phyloP scores from a whole-genome alignment of 2,329 filamentous ascomycete species.

The Fusarium citri region DNA sequence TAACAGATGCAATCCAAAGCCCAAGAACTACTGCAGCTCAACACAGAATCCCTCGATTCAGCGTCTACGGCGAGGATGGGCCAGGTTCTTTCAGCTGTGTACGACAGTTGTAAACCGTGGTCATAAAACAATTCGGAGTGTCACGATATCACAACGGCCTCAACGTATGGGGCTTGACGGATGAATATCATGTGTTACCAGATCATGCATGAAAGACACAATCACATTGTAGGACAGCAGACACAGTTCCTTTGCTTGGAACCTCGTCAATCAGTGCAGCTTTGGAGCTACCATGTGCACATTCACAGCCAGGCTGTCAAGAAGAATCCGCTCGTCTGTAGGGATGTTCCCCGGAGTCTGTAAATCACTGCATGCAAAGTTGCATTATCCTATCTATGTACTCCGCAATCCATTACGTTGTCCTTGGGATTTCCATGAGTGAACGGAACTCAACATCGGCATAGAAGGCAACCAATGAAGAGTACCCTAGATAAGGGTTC shows the following conservation, averaged over 20 bases:
- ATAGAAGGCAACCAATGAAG: constrained; percentile 24
- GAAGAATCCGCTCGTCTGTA: not conserved
- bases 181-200: constrained; percentile 9
- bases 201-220: constrained; percentile 31
- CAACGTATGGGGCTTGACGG: not conserved
- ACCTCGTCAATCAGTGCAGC: not conserved
- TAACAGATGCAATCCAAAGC: constrained; percentile 9
- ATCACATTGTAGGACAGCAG: constrained; percentile 13
- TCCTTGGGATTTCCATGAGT: constrained; percentile 35
- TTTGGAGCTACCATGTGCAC: constrained; percentile 12
- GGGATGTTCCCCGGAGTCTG: constrained; percentile 21
- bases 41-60: constrained; percentile 19
- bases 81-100: not conserved
- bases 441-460: constrained; percentile 13
- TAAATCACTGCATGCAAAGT: not conserved
- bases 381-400: constrained; percentile 9
- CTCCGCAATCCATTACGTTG: constrained; percentile 37
- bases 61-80: constrained; percentile 18
- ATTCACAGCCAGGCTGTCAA: not conserved
- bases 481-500: constrained; percentile 36
- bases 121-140: not conserved
- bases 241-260: constrained; percentile 5
- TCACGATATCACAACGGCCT: not conserved
- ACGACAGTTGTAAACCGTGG: not conserved
- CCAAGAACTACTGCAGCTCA: constrained; percentile 27